Evolutionary conservation across 805 yeast species (phyloP).

Genomic region (Kregervanrija delftensis): DNA sequence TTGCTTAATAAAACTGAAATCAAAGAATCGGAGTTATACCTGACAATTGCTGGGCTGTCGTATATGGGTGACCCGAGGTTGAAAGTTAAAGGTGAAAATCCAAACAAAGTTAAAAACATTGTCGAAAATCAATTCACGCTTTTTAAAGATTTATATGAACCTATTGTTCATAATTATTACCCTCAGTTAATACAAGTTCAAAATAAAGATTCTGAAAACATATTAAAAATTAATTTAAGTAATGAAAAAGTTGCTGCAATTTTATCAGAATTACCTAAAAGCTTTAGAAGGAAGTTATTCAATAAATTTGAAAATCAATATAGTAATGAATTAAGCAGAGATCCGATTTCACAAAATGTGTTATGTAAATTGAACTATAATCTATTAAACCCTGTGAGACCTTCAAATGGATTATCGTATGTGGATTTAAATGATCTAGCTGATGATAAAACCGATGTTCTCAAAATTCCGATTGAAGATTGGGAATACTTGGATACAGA

Average conservation of each 20-base stretch:
- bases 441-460: constrained; percentile 10
- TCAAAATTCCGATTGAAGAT: constrained; percentile 24
- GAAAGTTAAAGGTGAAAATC: constrained; percentile 84
- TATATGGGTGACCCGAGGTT: constrained; percentile 89
- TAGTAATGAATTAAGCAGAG: constrained; percentile 21
- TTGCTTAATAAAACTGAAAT: constrained; percentile 34
- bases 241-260: constrained; percentile 32
- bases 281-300: constrained; percentile 38
- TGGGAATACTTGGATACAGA: constrained; percentile 28
- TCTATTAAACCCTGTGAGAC: constrained; percentile 10
- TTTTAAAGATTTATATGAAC: constrained; percentile 71
- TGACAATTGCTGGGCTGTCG: constrained; percentile 70
- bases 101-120: constrained; percentile 79
- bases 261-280: constrained; percentile 43
- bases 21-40: constrained; percentile 50
- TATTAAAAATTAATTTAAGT: constrained; percentile 25
- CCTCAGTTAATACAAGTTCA: constrained; percentile 21
- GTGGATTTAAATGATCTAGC: constrained; percentile 19
- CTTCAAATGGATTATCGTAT: constrained; percentile 16
- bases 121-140: constrained; percentile 66
- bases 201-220: constrained; percentile 13
- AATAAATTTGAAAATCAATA: constrained; percentile 16
- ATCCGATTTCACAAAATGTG: constrained; percentile 23
- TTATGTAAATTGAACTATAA: constrained; percentile 6
- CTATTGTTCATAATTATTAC: constrained; percentile 42